Base-by-base conservation (phyloP, 164 flowering plant genomes). In the Umbellularia californica region DNA sequence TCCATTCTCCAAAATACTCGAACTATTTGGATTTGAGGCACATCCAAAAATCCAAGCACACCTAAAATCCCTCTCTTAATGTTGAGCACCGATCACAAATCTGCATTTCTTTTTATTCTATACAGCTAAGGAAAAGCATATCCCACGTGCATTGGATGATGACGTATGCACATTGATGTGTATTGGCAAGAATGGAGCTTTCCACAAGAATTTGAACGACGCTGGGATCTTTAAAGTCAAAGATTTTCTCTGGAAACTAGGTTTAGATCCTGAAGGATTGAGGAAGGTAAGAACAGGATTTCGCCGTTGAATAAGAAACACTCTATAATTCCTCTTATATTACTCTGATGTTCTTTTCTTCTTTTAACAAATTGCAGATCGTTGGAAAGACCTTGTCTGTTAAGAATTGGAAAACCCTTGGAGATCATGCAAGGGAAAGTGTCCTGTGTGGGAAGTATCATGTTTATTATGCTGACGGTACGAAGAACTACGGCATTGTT, bases 301-400 rank as follows among this genome's bases (percentile, higher is more conserved):
- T 65, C 15, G 4, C 50, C 27, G 47, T 65, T 19, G 19, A 51
- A 30, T 68, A 22, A 20, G 64, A 7, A 35, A 19, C 20, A 66
- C 2, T 25, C 24, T n/a, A 4, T 11, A 20, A n/a, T 64, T 64
- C 14, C 13, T 20, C 10, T 64, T 12, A 7, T n/a, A 24, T 23
- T 64, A 2, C 9, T 7, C 10, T 71, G 65, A 50, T 68, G n/a
- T n/a, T n/a, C n/a, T n/a, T n/a, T n/a, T n/a, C n/a, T n/a, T n/a
- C n/a, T n/a, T n/a, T n/a, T 35, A 35, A 35, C 10, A 3, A 7
- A 77, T 84, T 84, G 75, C 75, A 93, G 99, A 89, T 95, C 73
- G 96, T 93, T 66, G 98, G 99, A 70, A 91, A 94, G 81, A 98
- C 97, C 78, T 90, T 93, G 97, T 95, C 98, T 33, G 93, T 92